A percentile compares a stretch with the other conserved stretches of the same genome.
phyloP scores from a whole-genome alignment of 495 filamentous ascomycete genomes.

The Immersiella caudata region DNA sequence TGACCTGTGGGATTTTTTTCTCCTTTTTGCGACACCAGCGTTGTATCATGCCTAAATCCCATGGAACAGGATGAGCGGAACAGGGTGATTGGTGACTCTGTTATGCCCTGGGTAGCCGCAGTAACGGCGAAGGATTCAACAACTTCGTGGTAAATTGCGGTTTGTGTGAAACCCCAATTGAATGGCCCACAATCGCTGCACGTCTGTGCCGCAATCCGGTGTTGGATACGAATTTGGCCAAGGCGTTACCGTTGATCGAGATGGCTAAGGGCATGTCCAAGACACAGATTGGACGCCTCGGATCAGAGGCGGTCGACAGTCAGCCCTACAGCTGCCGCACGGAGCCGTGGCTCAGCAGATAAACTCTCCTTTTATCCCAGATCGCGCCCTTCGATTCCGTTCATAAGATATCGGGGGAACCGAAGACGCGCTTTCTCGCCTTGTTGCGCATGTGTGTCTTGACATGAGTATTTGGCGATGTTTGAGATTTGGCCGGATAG shows the following conservation, averaged over 20 bases:
- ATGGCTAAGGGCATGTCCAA: neutral
- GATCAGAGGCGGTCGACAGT: neutral
- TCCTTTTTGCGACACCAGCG: neutral
- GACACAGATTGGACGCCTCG: slow-evolving; percentile 1
- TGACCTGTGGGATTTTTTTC: neutral
- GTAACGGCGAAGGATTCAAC: neutral
- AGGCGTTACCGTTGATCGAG: neutral
- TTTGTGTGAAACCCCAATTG: neutral
- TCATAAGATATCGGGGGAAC: no score
- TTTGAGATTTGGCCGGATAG: neutral
- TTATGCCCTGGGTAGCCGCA: neutral
- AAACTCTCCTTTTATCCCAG: neutral
- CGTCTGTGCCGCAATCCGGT: neutral
- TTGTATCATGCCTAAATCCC: neutral
- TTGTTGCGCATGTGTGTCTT: neutral
- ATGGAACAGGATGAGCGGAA: neutral
- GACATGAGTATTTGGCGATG: neutral
- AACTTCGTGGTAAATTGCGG: neutral
- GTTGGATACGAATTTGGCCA: neutral
- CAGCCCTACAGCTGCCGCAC: neutral
- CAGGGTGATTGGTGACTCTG: neutral
- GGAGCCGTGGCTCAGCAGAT: neutral
- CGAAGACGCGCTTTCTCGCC: no score
- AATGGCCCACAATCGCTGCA: neutral
- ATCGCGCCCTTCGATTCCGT: no score